Evolutionary conservation across 2,329 filamentous ascomycete genomes (phyloP).

Genomic region (Phyllachora maydis): DNA sequence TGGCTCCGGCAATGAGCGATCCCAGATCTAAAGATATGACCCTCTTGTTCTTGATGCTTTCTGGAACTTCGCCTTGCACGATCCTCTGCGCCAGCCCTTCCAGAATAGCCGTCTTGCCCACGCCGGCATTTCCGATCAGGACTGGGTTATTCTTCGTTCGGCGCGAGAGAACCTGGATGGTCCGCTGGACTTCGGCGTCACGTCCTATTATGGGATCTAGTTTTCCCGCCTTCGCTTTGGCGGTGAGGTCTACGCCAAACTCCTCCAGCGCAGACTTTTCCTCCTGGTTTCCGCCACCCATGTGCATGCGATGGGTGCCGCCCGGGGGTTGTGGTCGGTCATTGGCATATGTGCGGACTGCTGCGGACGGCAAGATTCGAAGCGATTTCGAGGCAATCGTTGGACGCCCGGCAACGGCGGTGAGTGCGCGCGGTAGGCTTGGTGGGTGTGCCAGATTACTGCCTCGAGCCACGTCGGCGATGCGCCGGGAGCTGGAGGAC

Average conservation of each 20-base stretch:
- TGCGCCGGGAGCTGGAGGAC: slow-evolving; percentile 12
- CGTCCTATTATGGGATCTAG: slow-evolving; percentile 90
- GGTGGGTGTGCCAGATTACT: slow-evolving; percentile 4
- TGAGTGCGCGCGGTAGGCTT: slow-evolving; percentile 4
- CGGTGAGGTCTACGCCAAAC: slow-evolving; percentile 80
- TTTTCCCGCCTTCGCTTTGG: slow-evolving; percentile 67
- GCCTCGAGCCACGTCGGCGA: slow-evolving; percentile 11
- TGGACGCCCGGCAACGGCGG: slow-evolving; percentile 1
- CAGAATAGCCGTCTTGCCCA: slow-evolving; percentile 82
- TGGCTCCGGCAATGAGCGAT: slow-evolving; percentile 83
- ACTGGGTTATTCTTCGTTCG: slow-evolving; percentile 94
- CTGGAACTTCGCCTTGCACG: slow-evolving; percentile 78
- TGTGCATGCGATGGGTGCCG: slow-evolving; percentile 83
- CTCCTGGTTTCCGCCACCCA: slow-evolving; percentile 49
- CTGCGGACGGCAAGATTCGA: slow-evolving; percentile 16
- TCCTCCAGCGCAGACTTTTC: slow-evolving; percentile 81
- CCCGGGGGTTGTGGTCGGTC: slow-evolving; percentile 72
- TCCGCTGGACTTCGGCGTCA: slow-evolving; percentile 78
- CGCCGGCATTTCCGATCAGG: slow-evolving; percentile 77
- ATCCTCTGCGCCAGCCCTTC: slow-evolving; percentile 84
- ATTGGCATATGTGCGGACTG: slow-evolving; percentile 38
- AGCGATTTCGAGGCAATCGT: slow-evolving; percentile 2
- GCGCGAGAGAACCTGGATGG: slow-evolving; percentile 81
- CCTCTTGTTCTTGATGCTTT: slow-evolving; percentile 85
- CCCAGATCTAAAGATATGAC: slow-evolving; percentile 80